Evolutionary conservation across 2,329 filamentous ascomycete genomes (phyloP), one percentile per base, ranked within the genome.

Genomic region (Colletotrichum sp.): DNA sequence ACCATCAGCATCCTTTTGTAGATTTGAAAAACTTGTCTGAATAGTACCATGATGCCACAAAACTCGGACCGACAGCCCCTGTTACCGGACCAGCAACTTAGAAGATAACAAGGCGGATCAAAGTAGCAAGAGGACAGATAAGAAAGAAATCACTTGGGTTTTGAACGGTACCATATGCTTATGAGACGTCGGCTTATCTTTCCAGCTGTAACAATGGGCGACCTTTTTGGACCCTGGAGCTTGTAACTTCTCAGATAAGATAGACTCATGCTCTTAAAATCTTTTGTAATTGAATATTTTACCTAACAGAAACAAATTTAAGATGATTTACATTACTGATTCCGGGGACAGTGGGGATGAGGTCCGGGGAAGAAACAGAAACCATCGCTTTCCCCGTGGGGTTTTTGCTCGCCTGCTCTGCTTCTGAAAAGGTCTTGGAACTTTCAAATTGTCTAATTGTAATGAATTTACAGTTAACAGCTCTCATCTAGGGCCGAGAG

Each of bases 51-150:
- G 12, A 28, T 28, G 4, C 13, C 7, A 59, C 25, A 59, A 19
- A 59, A 59, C 55, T 59, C 55, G 55, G 55, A 28, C 55, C 55
- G 55, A 28, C 55, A 59, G 55, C 55, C 25, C 55, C 25, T 59
- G 55, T 6, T 3, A 3, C 55, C 27, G 22, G 22, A 0, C 2
- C 55, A 59, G 55, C 4, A 28, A 59, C 4, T 9, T 59, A 1
- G 13, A 59, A 59, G 55, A 59, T 19, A 28, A 3, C 4, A 28
- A 9, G 22, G 2, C 6, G 6, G 8, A 16, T 19, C 3, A 52
- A 22, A 52, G 0, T 22, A 8, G n/a, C n/a, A 52, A 7, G 19
- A 8, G 0, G 22, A 4, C 3, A 59, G 15, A 59, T 59, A 7
- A 28, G 3, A 28, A 59, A 5, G 25, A 4, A 57, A 6, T 16